A percentile compares a stretch with the other conserved stretches of the same genome.
These are phyloP conservation scores for Erysimum cheiri DNA, from an alignment of 441 rosid species.

Conservation along the genomic window DNA sequence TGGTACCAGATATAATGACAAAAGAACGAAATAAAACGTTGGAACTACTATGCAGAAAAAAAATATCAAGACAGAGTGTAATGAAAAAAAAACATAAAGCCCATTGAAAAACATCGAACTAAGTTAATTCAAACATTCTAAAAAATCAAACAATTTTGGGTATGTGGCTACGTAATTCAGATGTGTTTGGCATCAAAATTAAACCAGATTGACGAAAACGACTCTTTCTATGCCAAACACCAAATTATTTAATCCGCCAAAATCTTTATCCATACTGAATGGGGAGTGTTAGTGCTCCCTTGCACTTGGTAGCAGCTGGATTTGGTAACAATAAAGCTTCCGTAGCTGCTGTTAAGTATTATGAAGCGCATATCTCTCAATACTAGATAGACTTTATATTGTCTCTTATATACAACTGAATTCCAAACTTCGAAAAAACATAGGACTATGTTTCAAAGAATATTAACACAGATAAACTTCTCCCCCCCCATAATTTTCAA, in stretches of 20 bases:
- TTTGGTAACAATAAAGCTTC: constrained; percentile 17
- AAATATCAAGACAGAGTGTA: constrained; percentile 15
- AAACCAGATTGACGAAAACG: background rate
- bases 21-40: background rate
- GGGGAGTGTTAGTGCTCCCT: constrained; percentile 18
- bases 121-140: constrained; percentile 7
- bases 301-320: constrained; percentile 19
- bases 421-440: constrained; percentile 8
- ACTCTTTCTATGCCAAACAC: background rate
- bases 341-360: background rate
- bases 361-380: background rate
- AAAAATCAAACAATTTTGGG: background rate
- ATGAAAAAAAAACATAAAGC: constrained; percentile 8
- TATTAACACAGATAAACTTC: constrained; percentile 6
- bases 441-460: constrained; percentile 14
- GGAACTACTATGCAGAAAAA: constrained; percentile 6
- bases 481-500: constrained; percentile 18
- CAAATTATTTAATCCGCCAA: constrained; percentile 8
- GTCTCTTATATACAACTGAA: constrained; percentile 13
- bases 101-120: background rate
- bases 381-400: constrained; percentile 5
- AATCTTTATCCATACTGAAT: background rate
- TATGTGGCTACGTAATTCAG: background rate
- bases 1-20: constrained; percentile 11
- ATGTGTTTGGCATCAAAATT: background rate